Percentiles rank a stretch among this genome's conserved stretches.
Conservation (phyloP, 1,139 yeast genomes). For the Groenewaldozyma auringiensis region DNA sequence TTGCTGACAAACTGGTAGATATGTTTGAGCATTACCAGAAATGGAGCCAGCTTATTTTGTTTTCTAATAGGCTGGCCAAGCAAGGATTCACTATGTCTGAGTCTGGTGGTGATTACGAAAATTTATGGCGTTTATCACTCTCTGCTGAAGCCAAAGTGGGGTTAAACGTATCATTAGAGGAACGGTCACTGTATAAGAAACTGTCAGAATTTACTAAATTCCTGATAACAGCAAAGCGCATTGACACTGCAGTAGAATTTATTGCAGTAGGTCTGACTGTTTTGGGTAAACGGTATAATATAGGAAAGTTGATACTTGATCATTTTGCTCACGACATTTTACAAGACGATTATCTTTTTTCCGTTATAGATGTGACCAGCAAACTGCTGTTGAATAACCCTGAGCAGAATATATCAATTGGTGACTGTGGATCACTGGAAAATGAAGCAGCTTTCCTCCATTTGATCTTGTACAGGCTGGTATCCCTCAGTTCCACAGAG, state of each 20-base stretch:
- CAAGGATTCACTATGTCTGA: neutral
- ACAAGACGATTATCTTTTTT: neutral
- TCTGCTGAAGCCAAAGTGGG: neutral
- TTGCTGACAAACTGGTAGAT: neutral
- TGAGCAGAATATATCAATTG: neutral
- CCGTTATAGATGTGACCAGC: neutral
- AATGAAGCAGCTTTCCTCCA: neutral
- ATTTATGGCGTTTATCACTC: neutral
- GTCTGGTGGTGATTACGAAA: neutral
- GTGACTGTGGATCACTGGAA: neutral
- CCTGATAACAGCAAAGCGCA: neutral
- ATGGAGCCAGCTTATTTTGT: neutral
- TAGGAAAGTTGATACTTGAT: neutral
- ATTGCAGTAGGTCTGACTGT: neutral
- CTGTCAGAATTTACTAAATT: neutral
- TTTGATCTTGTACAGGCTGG: neutral
- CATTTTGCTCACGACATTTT: neutral
- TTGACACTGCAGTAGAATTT: neutral
- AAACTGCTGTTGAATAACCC: neutral
- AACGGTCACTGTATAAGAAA: neutral
- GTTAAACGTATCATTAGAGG: neutral
- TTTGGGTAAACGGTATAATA: neutral
- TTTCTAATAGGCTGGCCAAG: constrained; percentile 1
- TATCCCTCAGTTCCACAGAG: neutral
- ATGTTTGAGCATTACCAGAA: neutral